Percentiles rank a stretch among this genome's conserved stretches.
phyloP scores from a whole-genome alignment of 257 asterid genomes.

The Hygrophila difformis region DNA sequence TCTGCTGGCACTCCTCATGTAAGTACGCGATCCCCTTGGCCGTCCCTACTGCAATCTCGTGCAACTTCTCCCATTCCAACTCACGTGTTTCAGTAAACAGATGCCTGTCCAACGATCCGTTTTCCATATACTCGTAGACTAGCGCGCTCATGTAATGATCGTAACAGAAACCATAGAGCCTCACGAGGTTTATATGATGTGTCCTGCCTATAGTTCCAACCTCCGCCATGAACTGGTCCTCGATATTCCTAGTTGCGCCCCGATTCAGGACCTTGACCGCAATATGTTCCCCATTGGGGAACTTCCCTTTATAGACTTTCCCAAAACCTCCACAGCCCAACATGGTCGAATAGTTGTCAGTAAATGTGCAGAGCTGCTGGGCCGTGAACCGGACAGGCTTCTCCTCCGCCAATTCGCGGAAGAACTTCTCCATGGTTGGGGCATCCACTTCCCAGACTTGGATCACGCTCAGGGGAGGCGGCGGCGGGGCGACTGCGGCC shows the following conservation, averaged over 20 bases:
- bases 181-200: slow-evolving; percentile 24
- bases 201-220: slow-evolving; percentile 30
- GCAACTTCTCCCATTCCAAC: slow-evolving; percentile 22
- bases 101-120: slow-evolving; percentile 22
- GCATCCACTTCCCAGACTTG: slow-evolving; percentile 21
- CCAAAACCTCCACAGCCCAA: slow-evolving; percentile 32
- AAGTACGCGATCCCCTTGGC: slow-evolving; percentile 28
- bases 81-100: slow-evolving; percentile 16
- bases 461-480: background rate
- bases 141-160: slow-evolving; percentile 25
- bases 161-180: slow-evolving; percentile 27
- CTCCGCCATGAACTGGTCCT: slow-evolving; percentile 36
- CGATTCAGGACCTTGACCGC: slow-evolving; percentile 31
- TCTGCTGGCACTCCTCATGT: slow-evolving; percentile 25
- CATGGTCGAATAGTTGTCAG: slow-evolving; percentile 14
- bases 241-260: slow-evolving; percentile 3
- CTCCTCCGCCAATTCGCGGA: slow-evolving; percentile 21
- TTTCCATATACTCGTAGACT: slow-evolving; percentile 31
- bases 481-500: slow-evolving; percentile 11
- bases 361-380: slow-evolving; percentile 23
- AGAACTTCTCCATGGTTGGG: slow-evolving; percentile 26
- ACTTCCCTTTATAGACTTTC: slow-evolving; percentile 24
- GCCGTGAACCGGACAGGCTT: slow-evolving; percentile 26
- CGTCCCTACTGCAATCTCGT: slow-evolving; percentile 25
- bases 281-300: slow-evolving; percentile 24